Base-by-base conservation (phyloP, 1,284 basidiomycete genomes). In the Meira miltonrushii region DNA sequence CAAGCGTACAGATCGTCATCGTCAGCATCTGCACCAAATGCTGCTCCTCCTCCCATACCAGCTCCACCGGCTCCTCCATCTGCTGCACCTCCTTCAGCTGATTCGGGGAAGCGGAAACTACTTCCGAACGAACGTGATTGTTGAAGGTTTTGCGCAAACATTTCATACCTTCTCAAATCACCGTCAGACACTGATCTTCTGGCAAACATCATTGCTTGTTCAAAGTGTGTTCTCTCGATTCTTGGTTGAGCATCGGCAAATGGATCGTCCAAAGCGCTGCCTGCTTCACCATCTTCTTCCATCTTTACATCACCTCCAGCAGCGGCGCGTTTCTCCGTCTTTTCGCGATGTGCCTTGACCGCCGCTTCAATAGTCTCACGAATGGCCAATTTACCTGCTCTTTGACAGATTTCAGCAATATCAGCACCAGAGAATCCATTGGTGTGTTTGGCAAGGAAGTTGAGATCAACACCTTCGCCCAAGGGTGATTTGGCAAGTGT, bases 341-440 rank as follows among this genome's bases (percentile, higher is more conserved):
- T 62, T 79, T 92, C 95, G 55, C 89, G 83, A 53, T 87, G 85
- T 62, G 79, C 82, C 68, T 87, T 84, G 76, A 98, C 89, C 79
- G 98, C 95, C 6, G 89, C 81, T 77, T 97, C 93, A 74, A 99
- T 99, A 65, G 87, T 89, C 79, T 89, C 90, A 46, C 95, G 86
- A 77, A 99, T 95, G 1, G 92, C 92, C 52, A 97, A 83, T 83
- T 99, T 99, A 63, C 92, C 94, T 10, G 94, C 89, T 63, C 95
- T 87, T 81, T 98, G 93, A 79, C 94, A 98, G 75, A 98, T 95
- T 80, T 98, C 95, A 12, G 94, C 95, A 68, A 98, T 82, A 85
- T 99, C 95, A 60, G 95, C 95, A 87, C 95, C 95, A 75, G 94
- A 97, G 86, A 90, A 99, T 15, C 95, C 94, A 75, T 96, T 91